Percentiles rank a stretch among this genome's conserved stretches.
These are phyloP conservation scores for Aspergillus avenaceus DNA, from an alignment of 495 filamentous ascomycete genomes.

Conservation along the genomic window DNA sequence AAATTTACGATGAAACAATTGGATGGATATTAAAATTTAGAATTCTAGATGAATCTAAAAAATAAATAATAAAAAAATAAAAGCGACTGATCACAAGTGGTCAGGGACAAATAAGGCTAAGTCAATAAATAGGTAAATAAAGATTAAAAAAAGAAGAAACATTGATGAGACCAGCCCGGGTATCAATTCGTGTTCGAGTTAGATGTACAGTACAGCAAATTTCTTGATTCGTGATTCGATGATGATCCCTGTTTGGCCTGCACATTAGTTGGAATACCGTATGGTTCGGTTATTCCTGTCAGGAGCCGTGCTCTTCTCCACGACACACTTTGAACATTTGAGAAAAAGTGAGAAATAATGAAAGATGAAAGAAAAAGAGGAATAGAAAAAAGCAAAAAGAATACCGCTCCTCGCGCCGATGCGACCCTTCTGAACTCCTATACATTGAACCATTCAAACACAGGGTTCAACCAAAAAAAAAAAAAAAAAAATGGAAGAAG, in stretches of 20 bases:
- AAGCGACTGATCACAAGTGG: too few relatives aligned
- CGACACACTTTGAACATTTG: neutral
- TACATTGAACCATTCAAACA: slow-evolving; percentile 4
- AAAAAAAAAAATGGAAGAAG: slow-evolving; percentile 1
- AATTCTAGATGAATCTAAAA: too few relatives aligned
- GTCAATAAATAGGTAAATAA: neutral
- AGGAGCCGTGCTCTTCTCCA: neutral
- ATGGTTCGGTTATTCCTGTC: neutral
- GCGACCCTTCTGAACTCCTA: slow-evolving; percentile 7
- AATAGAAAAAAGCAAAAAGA: slow-evolving; percentile 5
- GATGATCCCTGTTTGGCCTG: slow-evolving; percentile 2
- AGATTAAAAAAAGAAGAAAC: neutral
- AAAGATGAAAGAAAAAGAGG: neutral
- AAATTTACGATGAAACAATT: too few relatives aligned
- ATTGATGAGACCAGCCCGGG: slow-evolving; percentile 10
- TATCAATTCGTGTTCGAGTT: slow-evolving; percentile 18
- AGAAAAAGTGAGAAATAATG: neutral
- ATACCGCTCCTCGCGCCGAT: slow-evolving; percentile 1
- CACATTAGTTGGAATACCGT: neutral
- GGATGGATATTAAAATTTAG: too few relatives aligned
- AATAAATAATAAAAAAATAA: too few relatives aligned
- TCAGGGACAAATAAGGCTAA: neutral
- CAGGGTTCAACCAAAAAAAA: too few relatives aligned
- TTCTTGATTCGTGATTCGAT: slow-evolving; percentile 4
- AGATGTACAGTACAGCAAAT: slow-evolving; percentile 13